phyloP scores from a whole-genome alignment of 2,329 filamentous ascomycete genomes.

The Beauveria sp. region DNA sequence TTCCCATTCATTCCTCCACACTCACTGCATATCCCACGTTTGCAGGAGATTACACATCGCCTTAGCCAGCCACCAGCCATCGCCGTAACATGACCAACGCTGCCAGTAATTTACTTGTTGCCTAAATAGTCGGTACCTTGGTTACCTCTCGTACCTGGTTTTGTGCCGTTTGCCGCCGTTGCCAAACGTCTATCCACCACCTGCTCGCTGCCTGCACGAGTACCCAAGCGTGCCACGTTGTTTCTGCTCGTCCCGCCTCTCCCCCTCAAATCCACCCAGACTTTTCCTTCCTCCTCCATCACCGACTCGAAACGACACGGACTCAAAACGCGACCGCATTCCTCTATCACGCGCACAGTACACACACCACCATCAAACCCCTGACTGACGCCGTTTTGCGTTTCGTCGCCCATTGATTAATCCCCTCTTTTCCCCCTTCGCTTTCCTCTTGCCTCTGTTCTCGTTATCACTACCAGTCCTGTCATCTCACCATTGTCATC shows the following conservation, averaged over 20 bases:
- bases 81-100: background rate
- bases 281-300: background rate
- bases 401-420: conserved; percentile 1
- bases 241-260: background rate
- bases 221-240: no score
- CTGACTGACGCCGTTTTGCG: conserved; percentile 1
- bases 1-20: background rate
- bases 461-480: background rate
- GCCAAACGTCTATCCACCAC: no score
- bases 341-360: background rate
- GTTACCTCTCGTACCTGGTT: background rate
- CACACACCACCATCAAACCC: background rate
- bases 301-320: background rate
- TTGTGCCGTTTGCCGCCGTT: background rate
- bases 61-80: background rate
- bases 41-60: background rate
- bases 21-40: no score
- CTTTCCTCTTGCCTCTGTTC: background rate
- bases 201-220: no score
- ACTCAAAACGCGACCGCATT: background rate
- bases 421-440: background rate
- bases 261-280: background rate
- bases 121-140: no score
- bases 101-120: background rate
- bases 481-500: background rate